Base-by-base conservation (phyloP, 768 basidiomycete genomes). In the Mycena belliarum region DNA sequence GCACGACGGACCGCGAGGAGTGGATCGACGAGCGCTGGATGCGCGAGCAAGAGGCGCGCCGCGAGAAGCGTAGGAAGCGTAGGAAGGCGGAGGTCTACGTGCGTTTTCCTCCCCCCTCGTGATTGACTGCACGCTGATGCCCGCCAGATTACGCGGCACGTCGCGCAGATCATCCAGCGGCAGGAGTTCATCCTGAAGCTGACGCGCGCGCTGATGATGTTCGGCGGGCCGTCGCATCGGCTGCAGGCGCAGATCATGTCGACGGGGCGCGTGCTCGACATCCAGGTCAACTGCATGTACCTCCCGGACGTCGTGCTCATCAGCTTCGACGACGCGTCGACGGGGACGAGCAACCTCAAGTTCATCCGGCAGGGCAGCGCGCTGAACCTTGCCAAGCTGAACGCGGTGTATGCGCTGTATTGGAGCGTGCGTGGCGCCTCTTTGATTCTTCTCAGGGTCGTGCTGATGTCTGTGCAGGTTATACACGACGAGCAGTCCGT, bases 161-260 rank as follows among this genome's bases (percentile, higher is more conserved):
- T 93, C 26, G 91, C 91, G 2, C 86, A 88, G 55, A 87, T 93
- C 55, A 80, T 92, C 28, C 83, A 85, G 63, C 79, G 93, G 32
- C 91, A 95, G 67, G 88, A 89, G 55, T 95, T 95, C 73, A 80
- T 95, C 48, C 74, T 93, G 70, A 93, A 93, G 76, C 82, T 94
- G 26, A 83, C 88, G 7, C 82, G 90, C 49, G 85, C 90, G 11
- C 85, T 95, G 80, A 95, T 94, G 90, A 91, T 89, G 83, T 93
- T 91, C 63, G 92, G 91, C 11, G 87, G 86, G 6, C 90, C 91
- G 20, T 82, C 87, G 14, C 91, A 95, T 69, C 87, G 92, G 40
- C 79, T 95, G 20, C 90, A 87, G 65, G 81, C 89, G 2, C 91
- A 94, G 68, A 85, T 94, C 54, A 84, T 86, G 67, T 85, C 88